Base-by-base conservation (phyloP, 441 rosid genomes). In the Capsella rubella region DNA sequence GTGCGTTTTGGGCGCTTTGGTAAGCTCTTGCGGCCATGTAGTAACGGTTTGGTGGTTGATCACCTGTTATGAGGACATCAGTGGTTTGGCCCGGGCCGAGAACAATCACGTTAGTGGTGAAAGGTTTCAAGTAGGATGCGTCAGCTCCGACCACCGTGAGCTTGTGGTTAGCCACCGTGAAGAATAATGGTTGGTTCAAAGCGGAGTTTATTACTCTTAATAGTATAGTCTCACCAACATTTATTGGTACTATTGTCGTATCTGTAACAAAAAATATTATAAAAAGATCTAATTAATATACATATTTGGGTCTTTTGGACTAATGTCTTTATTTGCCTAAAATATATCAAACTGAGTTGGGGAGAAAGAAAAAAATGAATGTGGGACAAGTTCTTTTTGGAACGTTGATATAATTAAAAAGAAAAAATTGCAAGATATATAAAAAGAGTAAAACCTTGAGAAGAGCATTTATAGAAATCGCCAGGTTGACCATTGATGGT, bases 401-500 rank as follows among this genome's bases (percentile, higher is more conserved):
- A 65, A 27, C 52, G 35, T 54, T 29, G 18, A 15, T 8, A 31
- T 16, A 59, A 31, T 6, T 16, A 5, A 18, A 18, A 37, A 3
- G 25, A 21, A 21, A 21, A 21, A 21, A 21, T 1, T 21, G 25
- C 2, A 21, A 21, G 25, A 21, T 21, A 21, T 21, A 21, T 21
- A 21, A 35, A n/a, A 43, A 4, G 21, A 60, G 9, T 42, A 6
- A 40, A 65, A 92, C 97, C 99, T 90, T 86, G 58, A 68, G 77
- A 81, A 16, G 99, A 94, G 73, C 99, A 94, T n/a, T 86, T 87
- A 57, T 91, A 94, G 45, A 94, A 84, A 74, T 94, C 97, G 16
- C 97, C 93, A 1, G 93, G 98, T 78, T 94, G 95, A 28, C 95
- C 96, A 54, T 93, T 91, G 61, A 93, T 89, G 64, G 98, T 93